Evolutionary conservation across 129 eudicot species (phyloP).

Genomic region (Solidago caesia): DNA sequence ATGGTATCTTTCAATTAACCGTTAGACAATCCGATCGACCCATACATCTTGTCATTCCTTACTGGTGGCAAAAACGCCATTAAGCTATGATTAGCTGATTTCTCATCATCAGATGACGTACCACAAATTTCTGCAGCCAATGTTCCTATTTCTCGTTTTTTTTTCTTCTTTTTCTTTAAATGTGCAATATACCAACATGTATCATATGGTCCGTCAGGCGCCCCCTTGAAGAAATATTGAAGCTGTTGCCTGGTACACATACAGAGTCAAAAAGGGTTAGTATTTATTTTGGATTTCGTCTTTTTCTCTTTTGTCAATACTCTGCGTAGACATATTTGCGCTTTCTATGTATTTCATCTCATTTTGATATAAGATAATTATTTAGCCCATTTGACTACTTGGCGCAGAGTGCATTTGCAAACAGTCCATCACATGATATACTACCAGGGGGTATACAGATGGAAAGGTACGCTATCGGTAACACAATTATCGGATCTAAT

Average conservation of each 20-base stretch:
- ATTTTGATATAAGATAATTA: neutral
- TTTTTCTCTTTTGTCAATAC: neutral
- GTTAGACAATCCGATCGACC: neutral
- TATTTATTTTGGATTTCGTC: constrained; percentile 3
- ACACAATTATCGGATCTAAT: constrained; percentile 5
- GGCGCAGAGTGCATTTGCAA: constrained; percentile 72
- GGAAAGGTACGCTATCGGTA: constrained; percentile 49
- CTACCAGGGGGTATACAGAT: constrained; percentile 52
- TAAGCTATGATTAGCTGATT: neutral
- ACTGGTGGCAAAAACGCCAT: neutral
- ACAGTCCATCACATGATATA: constrained; percentile 58
- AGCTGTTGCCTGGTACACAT: constrained; percentile 93
- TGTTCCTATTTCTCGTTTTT: neutral
- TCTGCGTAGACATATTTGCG: neutral
- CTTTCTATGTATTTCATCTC: neutral
- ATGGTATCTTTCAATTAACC: no score
- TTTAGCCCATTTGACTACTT: constrained; percentile 9
- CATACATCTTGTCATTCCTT: neutral
- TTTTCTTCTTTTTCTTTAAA: neutral
- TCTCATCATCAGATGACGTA: neutral
- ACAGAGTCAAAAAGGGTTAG: constrained; percentile 78
- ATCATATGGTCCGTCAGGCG: constrained; percentile 58
- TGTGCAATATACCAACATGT: neutral
- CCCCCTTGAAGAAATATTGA: constrained; percentile 84
- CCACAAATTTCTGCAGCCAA: neutral